Conservation (phyloP, 164 flowering plant species). For the Malania oleifera region DNA sequence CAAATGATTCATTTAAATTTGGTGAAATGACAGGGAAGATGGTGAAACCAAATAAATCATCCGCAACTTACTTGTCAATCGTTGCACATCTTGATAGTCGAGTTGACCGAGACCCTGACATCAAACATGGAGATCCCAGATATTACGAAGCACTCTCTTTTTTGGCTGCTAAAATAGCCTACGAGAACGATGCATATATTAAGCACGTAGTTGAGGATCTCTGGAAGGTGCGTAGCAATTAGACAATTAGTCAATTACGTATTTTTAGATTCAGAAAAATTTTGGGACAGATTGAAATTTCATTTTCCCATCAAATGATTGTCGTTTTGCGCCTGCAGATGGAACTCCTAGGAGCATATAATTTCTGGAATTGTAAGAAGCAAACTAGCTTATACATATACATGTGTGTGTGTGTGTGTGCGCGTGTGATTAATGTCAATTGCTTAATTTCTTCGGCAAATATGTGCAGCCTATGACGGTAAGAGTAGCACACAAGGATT, state of each 20-base stretch:
- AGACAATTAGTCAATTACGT: too few species aligned
- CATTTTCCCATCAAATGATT: background rate
- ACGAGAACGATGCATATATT: background rate
- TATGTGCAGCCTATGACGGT: background rate
- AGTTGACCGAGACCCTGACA: background rate
- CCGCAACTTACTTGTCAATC: background rate
- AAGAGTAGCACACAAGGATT: background rate
- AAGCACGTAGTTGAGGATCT: background rate
- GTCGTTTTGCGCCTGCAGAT: background rate
- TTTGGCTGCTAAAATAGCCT: background rate
- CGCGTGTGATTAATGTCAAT: too few species aligned
- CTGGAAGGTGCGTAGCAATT: background rate
- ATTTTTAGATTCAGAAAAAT: too few species aligned
- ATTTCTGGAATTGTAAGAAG: slow-evolving; percentile 3
- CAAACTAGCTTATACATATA: background rate
- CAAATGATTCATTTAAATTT: background rate
- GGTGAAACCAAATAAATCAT: background rate
- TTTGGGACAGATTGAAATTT: too few species aligned
- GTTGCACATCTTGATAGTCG: background rate
- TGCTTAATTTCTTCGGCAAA: background rate
- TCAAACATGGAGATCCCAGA: background rate
- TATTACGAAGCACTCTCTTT: background rate
- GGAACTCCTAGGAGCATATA: background rate
- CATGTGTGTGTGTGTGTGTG: background rate
- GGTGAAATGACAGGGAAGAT: background rate